Conservation (phyloP, 495 filamentous ascomycete genomes). For the Talaromyces stipitatus region DNA sequence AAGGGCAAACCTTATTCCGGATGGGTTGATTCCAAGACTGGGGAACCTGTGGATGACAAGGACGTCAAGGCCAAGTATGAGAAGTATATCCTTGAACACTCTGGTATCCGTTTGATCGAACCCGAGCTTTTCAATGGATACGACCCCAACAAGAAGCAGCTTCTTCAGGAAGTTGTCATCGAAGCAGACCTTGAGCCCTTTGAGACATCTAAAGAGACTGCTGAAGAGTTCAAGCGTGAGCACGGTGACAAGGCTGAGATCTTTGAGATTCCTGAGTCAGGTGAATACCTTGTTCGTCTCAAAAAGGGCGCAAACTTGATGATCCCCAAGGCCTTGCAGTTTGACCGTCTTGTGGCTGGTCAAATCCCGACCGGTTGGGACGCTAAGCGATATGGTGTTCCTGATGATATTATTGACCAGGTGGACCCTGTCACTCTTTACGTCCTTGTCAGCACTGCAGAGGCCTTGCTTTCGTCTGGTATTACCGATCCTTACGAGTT, state of each 20-base stretch:
- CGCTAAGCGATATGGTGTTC: conserved; percentile 88
- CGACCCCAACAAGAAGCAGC: conserved; percentile 95
- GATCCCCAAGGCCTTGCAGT: conserved; percentile 93
- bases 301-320: conserved; percentile 90
- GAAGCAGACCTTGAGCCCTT: conserved; percentile 95
- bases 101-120: conserved; percentile 95
- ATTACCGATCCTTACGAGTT: conserved; percentile 99
- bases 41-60: conserved; percentile 95
- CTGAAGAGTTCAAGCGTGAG: conserved; percentile 92
- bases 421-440: conserved; percentile 95
- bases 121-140: conserved; percentile 96
- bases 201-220: conserved; percentile 93
- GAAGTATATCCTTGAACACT: conserved; percentile 91
- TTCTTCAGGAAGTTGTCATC: conserved; percentile 95
- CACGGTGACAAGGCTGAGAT: conserved; percentile 97
- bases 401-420: conserved; percentile 95
- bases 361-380: conserved; percentile 97
- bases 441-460: conserved; percentile 86
- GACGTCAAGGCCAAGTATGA: conserved; percentile 96
- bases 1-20: conserved; percentile 95
- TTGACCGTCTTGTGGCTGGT: conserved; percentile 94
- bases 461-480: conserved; percentile 83
- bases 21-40: conserved; percentile 92
- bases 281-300: conserved; percentile 87
- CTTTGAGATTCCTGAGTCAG: conserved; percentile 90